phyloP scores from a whole-genome alignment of 768 basidiomycete species.

The Chalciporus sphaerocephalus region DNA sequence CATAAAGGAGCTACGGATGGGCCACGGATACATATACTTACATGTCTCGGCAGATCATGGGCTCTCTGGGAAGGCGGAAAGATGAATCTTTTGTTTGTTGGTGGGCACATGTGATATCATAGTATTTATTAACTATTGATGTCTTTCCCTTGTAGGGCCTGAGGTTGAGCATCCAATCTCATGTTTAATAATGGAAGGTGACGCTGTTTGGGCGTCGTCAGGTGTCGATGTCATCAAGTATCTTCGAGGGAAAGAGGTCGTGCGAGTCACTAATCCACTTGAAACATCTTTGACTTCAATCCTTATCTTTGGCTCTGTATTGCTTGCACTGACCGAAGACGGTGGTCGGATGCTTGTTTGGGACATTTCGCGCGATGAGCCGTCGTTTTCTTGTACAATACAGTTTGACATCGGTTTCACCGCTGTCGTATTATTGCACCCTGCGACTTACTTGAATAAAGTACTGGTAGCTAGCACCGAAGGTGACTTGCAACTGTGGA shows the following conservation, averaged over 20 bases:
- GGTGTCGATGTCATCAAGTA: constrained; percentile 72
- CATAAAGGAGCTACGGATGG: constrained; percentile 82
- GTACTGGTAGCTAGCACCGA: constrained; percentile 78
- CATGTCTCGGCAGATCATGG: constrained; percentile 87
- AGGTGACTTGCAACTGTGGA: constrained; percentile 91
- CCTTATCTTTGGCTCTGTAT: constrained; percentile 73
- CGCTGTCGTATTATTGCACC: constrained; percentile 84
- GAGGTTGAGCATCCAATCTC: constrained; percentile 71
- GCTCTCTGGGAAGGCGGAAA: constrained; percentile 94
- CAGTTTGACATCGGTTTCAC: constrained; percentile 81
- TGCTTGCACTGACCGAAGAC: constrained; percentile 76
- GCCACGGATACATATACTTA: constrained; percentile 78
- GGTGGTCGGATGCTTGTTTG: constrained; percentile 76
- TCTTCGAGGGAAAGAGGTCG: constrained; percentile 78
- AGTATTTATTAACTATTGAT: constrained; percentile 1
- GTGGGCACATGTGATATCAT: constrained; percentile 43
- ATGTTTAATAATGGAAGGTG: constrained; percentile 75
- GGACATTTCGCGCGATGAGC: constrained; percentile 53
- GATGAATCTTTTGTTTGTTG: constrained; percentile 90
- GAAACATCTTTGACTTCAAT: constrained; percentile 57
- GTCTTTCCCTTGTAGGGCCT: constrained; percentile 54
- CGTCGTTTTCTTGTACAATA: constrained; percentile 47
- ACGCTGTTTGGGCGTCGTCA: constrained; percentile 79
- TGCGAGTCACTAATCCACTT: constrained; percentile 61
- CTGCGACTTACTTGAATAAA: constrained; percentile 96